Evolutionary conservation across 2,329 filamentous ascomycete genomes (phyloP).

Genomic region (Blastomyces silverae): DNA sequence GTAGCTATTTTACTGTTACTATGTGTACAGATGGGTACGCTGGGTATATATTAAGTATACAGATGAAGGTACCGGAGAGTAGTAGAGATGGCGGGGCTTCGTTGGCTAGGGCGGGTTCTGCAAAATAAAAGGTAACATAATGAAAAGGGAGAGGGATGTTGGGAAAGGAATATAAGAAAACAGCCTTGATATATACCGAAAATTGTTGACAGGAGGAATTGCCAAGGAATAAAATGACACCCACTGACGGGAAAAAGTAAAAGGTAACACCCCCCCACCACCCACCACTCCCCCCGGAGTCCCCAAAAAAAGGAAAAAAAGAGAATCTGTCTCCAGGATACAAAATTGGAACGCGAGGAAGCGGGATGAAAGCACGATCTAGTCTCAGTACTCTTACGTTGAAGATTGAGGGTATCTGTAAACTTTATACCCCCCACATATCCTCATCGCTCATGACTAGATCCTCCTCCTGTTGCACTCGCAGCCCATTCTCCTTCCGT

Average conservation of each 20-base stretch:
- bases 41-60: neutral
- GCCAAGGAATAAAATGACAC: neutral
- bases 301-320: neutral
- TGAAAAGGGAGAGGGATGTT: neutral
- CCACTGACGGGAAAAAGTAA: neutral
- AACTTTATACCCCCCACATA: conserved; percentile 38
- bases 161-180: neutral
- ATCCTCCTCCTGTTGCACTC: conserved; percentile 44
- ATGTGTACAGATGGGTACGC: neutral
- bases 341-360: neutral
- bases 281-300: too few relatives aligned
- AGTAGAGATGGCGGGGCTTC: neutral
- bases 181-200: neutral
- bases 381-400: neutral
- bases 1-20: neutral
- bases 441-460: conserved; percentile 42
- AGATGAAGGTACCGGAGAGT: neutral
- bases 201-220: neutral
- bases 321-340: neutral
- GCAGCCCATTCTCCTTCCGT: conserved; percentile 39
- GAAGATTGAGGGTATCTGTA: neutral
- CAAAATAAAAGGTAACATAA: neutral
- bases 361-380: neutral
- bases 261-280: too few relatives aligned
- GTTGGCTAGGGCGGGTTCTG: neutral